These are phyloP conservation scores for Neoboletus subvelutipes DNA, from an alignment of 768 basidiomycete genomes.

Conservation along the genomic window DNA sequence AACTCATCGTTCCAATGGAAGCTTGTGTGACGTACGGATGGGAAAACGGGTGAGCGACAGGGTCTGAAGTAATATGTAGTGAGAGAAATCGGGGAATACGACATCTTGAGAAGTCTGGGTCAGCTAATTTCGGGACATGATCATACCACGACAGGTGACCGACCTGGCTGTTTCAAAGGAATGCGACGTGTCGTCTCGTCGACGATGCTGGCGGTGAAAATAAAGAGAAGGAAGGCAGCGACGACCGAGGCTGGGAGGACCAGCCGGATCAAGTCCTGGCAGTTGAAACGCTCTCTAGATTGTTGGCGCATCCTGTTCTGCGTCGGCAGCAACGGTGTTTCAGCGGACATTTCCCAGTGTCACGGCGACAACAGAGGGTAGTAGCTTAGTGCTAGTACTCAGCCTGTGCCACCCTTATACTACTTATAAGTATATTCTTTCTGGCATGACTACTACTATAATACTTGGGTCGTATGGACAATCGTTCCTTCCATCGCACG, in stretches of 20 bases:
- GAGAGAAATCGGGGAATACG: slow-evolving; percentile 53
- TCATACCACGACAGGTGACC: not conserved
- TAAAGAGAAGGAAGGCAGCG: slow-evolving; percentile 42
- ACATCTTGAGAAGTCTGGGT: not conserved
- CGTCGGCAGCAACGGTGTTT: slow-evolving; percentile 12
- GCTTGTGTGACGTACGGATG: slow-evolving; percentile 38
- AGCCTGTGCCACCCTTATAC: not conserved
- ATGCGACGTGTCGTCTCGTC: not conserved
- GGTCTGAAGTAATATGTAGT: slow-evolving; percentile 42
- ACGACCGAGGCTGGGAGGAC: slow-evolving; percentile 38
- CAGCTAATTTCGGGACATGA: not conserved
- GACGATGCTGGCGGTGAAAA: slow-evolving; percentile 38
- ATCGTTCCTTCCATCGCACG: slow-evolving; percentile 41
- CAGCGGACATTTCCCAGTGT: slow-evolving; percentile 13
- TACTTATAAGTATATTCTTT: too few relatives aligned
- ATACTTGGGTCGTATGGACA: not conserved
- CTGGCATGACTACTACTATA: too few relatives aligned
- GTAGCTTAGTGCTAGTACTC: too few relatives aligned
- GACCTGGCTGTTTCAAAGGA: slow-evolving; percentile 18
- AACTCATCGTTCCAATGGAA: not conserved
- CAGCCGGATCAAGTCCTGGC: not conserved
- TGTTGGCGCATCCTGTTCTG: not conserved
- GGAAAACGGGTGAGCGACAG: slow-evolving; percentile 54
- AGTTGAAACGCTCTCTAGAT: not conserved
- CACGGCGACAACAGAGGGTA: too few relatives aligned